Evolutionary conservation across 495 filamentous ascomycete species (phyloP), one percentile per base, ranked within the genome.

Genomic region (Neurospora africana): DNA sequence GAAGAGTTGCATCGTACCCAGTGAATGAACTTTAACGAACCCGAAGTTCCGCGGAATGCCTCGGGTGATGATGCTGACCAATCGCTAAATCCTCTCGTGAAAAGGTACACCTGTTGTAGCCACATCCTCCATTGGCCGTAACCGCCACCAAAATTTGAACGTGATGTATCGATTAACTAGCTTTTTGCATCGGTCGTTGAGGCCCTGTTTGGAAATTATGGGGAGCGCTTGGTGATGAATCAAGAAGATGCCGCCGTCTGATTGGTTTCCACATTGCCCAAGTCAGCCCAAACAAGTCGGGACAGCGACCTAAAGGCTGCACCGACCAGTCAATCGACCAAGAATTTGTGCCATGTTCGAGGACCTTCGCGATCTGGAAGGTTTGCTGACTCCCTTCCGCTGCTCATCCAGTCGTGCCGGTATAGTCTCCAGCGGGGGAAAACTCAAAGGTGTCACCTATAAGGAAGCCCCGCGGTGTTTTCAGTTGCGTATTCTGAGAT

Each of bases 401-500:
- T 87, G 84, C 76, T 91, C 86, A 65, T 88, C 81, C 69, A 38
- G 37, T 10, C 37, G 37, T 38, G 9, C 37, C 37, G 89, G 80
- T 39, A 92, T 79, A 0, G 85, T 84, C n/a, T 83, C 82, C 38
- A 91, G 78, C 41, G 83, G 73, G 61, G 83, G 79, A 81, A 91
- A 82, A 71, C 87, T 84, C 2, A 87, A 86, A 70, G 8, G 7
- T 91, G 90, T 67, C 86, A n/a, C n/a, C n/a, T n/a, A 85, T 27
- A 13, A 53, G 44, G 5, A 5, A 23, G 44, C 4, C 10, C 44
- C 44, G 11, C 11, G 21, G 5, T 53, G 2, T 53, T 53, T 13
- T 39, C 87, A 88, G 76, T 92, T 90, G 73, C 53, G 21, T 53
- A 23, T 92, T 92, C 89, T 2, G 86, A 82, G 5, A 90, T 90